Percentiles rank a stretch among this genome's conserved stretches.
Evolutionary conservation across 345 rosid species (phyloP).

Genomic region (Schrenkiella parvula): DNA sequence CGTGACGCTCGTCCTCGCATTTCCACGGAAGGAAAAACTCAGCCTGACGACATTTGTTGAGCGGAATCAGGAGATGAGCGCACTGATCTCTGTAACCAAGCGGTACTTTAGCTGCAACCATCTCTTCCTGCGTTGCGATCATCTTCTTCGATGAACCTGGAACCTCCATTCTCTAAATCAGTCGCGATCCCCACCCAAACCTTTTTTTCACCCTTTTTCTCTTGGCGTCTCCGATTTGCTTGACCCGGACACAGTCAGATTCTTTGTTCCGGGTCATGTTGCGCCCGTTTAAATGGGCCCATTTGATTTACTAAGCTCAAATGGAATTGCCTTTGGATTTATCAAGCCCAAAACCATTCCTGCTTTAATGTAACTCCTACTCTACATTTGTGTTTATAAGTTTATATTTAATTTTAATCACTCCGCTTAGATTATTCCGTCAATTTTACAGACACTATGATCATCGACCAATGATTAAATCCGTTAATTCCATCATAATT

Average conservation of each 20-base stretch:
- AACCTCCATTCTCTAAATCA: conserved; percentile 51
- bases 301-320: not conserved
- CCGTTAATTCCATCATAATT: too few relatives aligned
- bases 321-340: not conserved
- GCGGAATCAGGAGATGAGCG: conserved; percentile 91
- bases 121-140: conserved; percentile 94
- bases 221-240: conserved; percentile 4
- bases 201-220: not conserved
- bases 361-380: too few relatives aligned
- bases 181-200: conserved; percentile 24
- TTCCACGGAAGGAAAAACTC: conserved; percentile 98
- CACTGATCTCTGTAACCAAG: conserved; percentile 90
- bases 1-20: conserved; percentile 90
- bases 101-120: conserved; percentile 81
- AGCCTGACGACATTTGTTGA: conserved; percentile 92
- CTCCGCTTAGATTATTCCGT: too few relatives aligned
- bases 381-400: too few relatives aligned
- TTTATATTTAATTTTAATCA: too few relatives aligned
- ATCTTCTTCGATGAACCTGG: conserved; percentile 94
- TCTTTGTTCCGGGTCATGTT: conserved; percentile 16
- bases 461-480: too few relatives aligned
- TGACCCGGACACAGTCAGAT: not conserved
- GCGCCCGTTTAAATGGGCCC: not conserved
- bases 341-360: not conserved
- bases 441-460: too few relatives aligned